Evolutionary conservation across 2,329 filamentous ascomycete species (phyloP), one percentile per base, ranked within the genome.

Genomic region (Simplicillium sp.): DNA sequence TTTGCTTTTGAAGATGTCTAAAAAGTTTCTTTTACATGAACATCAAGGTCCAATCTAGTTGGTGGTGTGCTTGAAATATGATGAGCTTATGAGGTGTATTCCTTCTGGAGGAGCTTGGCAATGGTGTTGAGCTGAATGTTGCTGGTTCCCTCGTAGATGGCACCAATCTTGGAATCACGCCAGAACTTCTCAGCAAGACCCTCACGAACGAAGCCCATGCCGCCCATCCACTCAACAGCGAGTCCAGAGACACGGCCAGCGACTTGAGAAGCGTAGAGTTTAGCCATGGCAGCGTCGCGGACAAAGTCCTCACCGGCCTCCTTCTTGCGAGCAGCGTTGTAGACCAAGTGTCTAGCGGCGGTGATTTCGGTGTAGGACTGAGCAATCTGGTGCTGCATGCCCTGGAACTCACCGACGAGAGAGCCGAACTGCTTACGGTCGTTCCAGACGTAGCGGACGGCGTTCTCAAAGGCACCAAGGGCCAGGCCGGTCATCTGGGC

Each of bases 401-500:
- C 89, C 67, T 98, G 92, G 76, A 98, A 98, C 61, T 94, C 86
- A 55, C 92, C 92, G 45, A 98, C 82, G 41, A 94, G 77, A 58
- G 87, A 75, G 50, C 92, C 90, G 59, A 98, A 98, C 69, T 98
- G 92, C 70, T 87, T 88, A 55, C 92, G 85, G 70, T 98, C 92
- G 66, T 97, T 97, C 88, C 88, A 98, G 50, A 88, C 88, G 66
- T 98, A 97, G 47, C 76, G 47, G 45, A 85, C 90, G 20, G 92
- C 92, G 58, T 97, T 96, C 62, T 96, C 89, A 69, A 86, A 98
- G 13, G 92, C 87, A 36, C 92, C 92, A 17, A 97, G 77, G 1
- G 92, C 90, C 42, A 98, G 77, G 42, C 92, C 92, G 0, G 92
- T 98, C 92, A 98, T 98, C 64, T 98, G 92, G 7, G 92, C 92